Evolutionary conservation across 1,284 basidiomycete genomes (phyloP).

Genomic region (Sanghuangporus baumii): DNA sequence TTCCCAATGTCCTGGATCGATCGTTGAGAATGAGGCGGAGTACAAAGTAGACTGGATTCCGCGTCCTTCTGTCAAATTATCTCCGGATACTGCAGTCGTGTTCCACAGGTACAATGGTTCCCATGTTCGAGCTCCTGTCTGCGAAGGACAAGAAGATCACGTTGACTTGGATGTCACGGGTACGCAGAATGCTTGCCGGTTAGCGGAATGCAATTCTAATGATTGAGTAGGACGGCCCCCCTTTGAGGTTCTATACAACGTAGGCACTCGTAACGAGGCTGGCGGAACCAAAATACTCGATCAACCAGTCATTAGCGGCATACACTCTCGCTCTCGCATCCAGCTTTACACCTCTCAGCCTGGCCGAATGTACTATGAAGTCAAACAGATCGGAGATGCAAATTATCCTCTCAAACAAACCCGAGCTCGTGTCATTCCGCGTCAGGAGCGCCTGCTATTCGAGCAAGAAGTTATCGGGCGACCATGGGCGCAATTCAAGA

Average conservation of each 20-base stretch:
- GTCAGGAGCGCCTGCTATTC: conserved; percentile 60
- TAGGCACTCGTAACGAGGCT: conserved; percentile 59
- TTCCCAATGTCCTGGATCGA: conserved; percentile 76
- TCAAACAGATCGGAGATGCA: conserved; percentile 83
- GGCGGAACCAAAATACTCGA: conserved; percentile 59
- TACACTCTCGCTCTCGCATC: conserved; percentile 77
- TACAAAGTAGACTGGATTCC: conserved; percentile 76
- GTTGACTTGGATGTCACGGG: conserved; percentile 79
- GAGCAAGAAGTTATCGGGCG: conserved; percentile 79
- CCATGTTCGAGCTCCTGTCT: conserved; percentile 69
- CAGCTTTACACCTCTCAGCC: conserved; percentile 77
- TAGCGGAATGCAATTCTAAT: conserved; percentile 1
- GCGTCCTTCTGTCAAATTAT: conserved; percentile 60
- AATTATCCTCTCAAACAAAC: conserved; percentile 75
- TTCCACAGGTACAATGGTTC: conserved; percentile 62
- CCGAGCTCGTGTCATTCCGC: conserved; percentile 53
- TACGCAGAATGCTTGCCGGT: conserved; percentile 26
- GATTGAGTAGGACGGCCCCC: conserved; percentile 61
- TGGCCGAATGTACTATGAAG: conserved; percentile 84
- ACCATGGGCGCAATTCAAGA: conserved; percentile 74
- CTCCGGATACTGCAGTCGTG: conserved; percentile 45
- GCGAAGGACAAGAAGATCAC: conserved; percentile 74
- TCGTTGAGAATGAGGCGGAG: conserved; percentile 53
- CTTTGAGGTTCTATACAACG: conserved; percentile 82
- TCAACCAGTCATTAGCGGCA: conserved; percentile 79